Conservation (phyloP, 768 basidiomycete species). For the Leccinum arenicola region DNA sequence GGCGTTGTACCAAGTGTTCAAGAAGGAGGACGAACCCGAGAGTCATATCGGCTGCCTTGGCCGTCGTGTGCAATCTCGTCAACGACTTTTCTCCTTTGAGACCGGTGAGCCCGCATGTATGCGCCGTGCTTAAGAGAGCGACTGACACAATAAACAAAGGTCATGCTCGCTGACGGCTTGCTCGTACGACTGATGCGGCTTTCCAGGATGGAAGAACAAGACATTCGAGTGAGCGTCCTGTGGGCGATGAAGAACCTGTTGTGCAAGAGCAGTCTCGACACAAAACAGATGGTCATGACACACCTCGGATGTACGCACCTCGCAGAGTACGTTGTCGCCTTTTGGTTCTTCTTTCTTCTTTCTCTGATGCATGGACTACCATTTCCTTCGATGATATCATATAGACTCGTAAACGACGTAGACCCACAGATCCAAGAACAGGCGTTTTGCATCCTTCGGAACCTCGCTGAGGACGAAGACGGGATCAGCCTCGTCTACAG, state of each 20-base stretch:
- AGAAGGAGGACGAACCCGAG: slow-evolving; percentile 58
- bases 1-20: slow-evolving; percentile 61
- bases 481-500: slow-evolving; percentile 61
- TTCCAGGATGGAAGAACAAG: slow-evolving; percentile 48
- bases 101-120: slow-evolving; percentile 39
- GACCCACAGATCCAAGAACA: slow-evolving; percentile 66
- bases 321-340: slow-evolving; percentile 41
- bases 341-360: not conserved
- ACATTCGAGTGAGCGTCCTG: slow-evolving; percentile 65
- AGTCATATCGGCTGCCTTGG: slow-evolving; percentile 67
- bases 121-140: slow-evolving; percentile 1
- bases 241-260: slow-evolving; percentile 89
- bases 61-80: slow-evolving; percentile 81
- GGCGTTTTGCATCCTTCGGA: slow-evolving; percentile 61
- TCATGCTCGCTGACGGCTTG: slow-evolving; percentile 64
- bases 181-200: slow-evolving; percentile 63
- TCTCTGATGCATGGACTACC: not conserved
- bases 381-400: not conserved
- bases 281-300: slow-evolving; percentile 67
- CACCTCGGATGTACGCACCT: slow-evolving; percentile 65
- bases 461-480: slow-evolving; percentile 62
- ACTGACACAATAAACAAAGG: slow-evolving; percentile 35
- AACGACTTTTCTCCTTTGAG: slow-evolving; percentile 83
- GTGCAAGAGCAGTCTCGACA: slow-evolving; percentile 54
- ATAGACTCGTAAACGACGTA: slow-evolving; percentile 53